Evolutionary conservation across 208 protist species (phyloP).

Genomic region (Blechomonas ayalai): DNA sequence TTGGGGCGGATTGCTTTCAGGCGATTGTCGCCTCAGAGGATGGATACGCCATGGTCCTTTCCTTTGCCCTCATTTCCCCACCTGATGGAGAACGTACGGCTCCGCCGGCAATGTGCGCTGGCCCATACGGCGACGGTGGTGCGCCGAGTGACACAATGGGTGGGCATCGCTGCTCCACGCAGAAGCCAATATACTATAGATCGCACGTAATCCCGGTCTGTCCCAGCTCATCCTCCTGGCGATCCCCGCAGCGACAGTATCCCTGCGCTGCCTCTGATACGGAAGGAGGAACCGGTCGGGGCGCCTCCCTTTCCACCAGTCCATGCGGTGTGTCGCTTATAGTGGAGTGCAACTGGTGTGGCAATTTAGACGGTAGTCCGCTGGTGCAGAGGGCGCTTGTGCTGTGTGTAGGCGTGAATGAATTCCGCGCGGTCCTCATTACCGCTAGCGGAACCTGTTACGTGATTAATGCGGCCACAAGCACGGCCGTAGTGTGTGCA

Average conservation of each 20-base stretch:
- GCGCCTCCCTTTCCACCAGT: too few relatives aligned
- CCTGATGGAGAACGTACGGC: too few relatives aligned
- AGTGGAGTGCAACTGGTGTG: constrained; percentile 18
- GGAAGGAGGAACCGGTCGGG: too few relatives aligned
- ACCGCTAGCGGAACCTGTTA: constrained; percentile 57
- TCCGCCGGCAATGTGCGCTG: too few relatives aligned
- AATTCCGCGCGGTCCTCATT: constrained; percentile 58
- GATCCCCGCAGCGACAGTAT: too few relatives aligned
- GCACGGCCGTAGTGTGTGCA: constrained; percentile 38
- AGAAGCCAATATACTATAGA: too few relatives aligned
- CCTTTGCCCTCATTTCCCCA: constrained; percentile 25
- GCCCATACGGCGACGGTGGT: too few relatives aligned
- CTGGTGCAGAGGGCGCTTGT: constrained; percentile 59
- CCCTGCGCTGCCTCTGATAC: too few relatives aligned
- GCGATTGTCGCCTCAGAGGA: constrained; percentile 56
- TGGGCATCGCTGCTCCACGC: too few relatives aligned
- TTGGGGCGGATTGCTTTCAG: constrained; percentile 22
- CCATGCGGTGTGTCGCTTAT: constrained; percentile 17
- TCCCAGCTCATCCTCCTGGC: too few relatives aligned
- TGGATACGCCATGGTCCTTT: constrained; percentile 61
- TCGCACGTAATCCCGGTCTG: too few relatives aligned
- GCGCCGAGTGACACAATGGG: too few relatives aligned
- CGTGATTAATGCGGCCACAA: constrained; percentile 32
- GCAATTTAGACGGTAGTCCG: constrained; percentile 18
- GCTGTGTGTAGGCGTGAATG: constrained; percentile 32